Evolutionary conservation across 2,329 filamentous ascomycete species (phyloP).

Genomic region (Xylariaceae sp.): DNA sequence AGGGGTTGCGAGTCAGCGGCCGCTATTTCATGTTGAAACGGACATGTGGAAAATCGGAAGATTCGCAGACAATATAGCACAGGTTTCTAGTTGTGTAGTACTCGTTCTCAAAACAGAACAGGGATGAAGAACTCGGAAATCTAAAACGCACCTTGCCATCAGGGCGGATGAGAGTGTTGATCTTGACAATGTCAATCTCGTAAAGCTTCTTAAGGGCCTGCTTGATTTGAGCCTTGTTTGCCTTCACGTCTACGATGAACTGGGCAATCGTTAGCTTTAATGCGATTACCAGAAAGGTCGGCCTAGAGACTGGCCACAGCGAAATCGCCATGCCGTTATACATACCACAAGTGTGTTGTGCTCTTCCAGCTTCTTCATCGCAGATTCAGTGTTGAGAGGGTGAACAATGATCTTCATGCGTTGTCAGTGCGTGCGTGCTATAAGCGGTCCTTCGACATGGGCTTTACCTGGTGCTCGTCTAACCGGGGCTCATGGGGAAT

Average conservation of each 20-base stretch:
- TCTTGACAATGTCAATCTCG: constrained; percentile 96
- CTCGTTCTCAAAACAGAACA: constrained; percentile 47
- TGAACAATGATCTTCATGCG: constrained; percentile 70
- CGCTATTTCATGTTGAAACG: constrained; percentile 18
- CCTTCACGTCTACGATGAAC: constrained; percentile 94
- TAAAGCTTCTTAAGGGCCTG: constrained; percentile 97
- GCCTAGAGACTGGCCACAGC: not conserved
- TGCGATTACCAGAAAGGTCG: not conserved
- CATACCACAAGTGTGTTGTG: constrained; percentile 80
- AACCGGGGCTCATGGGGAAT: constrained; percentile 85
- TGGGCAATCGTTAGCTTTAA: constrained; percentile 17
- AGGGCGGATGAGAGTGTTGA: constrained; percentile 92
- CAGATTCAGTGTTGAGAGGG: constrained; percentile 98
- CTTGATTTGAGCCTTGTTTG: constrained; percentile 99
- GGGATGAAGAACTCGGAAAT: not conserved
- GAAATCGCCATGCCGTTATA: not conserved
- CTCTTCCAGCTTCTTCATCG: constrained; percentile 99
- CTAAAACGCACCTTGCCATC: constrained; percentile 17
- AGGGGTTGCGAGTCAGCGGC: not conserved
- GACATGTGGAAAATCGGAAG: not conserved
- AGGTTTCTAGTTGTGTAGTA: not conserved
- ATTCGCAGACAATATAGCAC: not conserved
- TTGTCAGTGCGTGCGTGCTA: not conserved
- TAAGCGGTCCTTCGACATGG: not conserved
- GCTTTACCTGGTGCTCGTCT: constrained; percentile 73